Conservation (phyloP, 345 rosid genomes). For the Eucalyptus sp. region DNA sequence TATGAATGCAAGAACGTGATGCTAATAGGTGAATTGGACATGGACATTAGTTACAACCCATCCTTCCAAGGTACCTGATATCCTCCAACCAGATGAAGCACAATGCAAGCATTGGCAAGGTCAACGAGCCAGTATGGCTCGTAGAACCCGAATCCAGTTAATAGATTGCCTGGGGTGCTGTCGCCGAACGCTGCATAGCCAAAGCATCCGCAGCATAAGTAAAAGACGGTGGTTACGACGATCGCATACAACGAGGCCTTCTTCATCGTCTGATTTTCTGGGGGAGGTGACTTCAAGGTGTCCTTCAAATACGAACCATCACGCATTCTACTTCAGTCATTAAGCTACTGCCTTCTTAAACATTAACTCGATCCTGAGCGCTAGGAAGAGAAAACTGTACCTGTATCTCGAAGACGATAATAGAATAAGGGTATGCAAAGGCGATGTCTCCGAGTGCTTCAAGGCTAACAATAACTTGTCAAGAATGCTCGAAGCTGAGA, state of each 20-base stretch:
- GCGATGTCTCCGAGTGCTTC: conserved; percentile 22
- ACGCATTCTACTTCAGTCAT: not conserved
- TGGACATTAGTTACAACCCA: not conserved
- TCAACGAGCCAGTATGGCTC: conserved; percentile 46
- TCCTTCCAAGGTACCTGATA: conserved; percentile 20
- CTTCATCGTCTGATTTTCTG: conserved; percentile 34
- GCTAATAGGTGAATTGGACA: not conserved
- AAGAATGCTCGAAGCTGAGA: not conserved
- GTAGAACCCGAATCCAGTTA: conserved; percentile 39
- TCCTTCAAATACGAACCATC: conserved; percentile 16
- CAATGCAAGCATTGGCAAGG: conserved; percentile 35
- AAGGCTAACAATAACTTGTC: conserved; percentile 1
- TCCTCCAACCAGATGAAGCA: conserved; percentile 38
- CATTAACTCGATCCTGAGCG: not conserved
- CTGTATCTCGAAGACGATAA: conserved; percentile 26
- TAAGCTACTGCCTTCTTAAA: not conserved
- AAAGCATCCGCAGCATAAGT: conserved; percentile 27
- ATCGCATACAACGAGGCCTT: conserved; percentile 23
- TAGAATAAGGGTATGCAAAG: conserved; percentile 14
- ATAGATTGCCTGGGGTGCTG: conserved; percentile 36
- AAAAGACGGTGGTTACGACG: conserved; percentile 16
- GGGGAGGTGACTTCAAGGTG: conserved; percentile 33
- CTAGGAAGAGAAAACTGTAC: not conserved
- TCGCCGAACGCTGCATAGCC: conserved; percentile 49
- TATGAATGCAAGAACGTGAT: not conserved